Evolutionary conservation across 1,284 basidiomycete species (phyloP).

Genomic region (Fomitopsis schrenkii): DNA sequence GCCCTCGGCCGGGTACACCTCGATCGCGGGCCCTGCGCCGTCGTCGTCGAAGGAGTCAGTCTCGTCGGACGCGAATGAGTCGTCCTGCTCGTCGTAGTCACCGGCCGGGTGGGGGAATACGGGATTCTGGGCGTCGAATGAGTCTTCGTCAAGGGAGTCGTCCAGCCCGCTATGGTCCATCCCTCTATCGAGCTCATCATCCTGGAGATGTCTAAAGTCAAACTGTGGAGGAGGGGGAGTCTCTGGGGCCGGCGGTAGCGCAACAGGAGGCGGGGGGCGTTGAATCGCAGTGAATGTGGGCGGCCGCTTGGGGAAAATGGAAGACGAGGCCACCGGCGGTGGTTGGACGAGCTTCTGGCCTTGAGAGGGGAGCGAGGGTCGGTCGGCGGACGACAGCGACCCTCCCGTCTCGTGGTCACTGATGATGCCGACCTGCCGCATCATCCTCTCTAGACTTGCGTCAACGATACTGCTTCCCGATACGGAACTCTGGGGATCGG

Average conservation of each 20-base stretch:
- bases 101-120: slow-evolving; percentile 32
- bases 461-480: slow-evolving; percentile 33
- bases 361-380: neutral
- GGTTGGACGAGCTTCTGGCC: neutral
- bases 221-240: slow-evolving; percentile 25
- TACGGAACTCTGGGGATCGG: slow-evolving; percentile 34
- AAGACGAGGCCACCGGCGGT: slow-evolving; percentile 10
- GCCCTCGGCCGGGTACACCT: slow-evolving; percentile 24
- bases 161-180: slow-evolving; percentile 32
- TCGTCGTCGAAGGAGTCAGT: slow-evolving; percentile 25
- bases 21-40: slow-evolving; percentile 50
- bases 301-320: slow-evolving; percentile 7
- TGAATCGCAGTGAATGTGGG: neutral
- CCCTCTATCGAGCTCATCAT: slow-evolving; percentile 22
- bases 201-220: slow-evolving; percentile 23
- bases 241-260: slow-evolving; percentile 4
- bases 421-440: slow-evolving; percentile 42
- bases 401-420: slow-evolving; percentile 8
- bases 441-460: slow-evolving; percentile 44
- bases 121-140: slow-evolving; percentile 47
- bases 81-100: slow-evolving; percentile 30
- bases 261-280: neutral
- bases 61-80: slow-evolving; percentile 24
- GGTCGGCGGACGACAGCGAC: neutral
- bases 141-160: slow-evolving; percentile 45